These are phyloP conservation scores for Fraxinus excelsior DNA, from an alignment of 257 asterid genomes.

Conservation along the genomic window DNA sequence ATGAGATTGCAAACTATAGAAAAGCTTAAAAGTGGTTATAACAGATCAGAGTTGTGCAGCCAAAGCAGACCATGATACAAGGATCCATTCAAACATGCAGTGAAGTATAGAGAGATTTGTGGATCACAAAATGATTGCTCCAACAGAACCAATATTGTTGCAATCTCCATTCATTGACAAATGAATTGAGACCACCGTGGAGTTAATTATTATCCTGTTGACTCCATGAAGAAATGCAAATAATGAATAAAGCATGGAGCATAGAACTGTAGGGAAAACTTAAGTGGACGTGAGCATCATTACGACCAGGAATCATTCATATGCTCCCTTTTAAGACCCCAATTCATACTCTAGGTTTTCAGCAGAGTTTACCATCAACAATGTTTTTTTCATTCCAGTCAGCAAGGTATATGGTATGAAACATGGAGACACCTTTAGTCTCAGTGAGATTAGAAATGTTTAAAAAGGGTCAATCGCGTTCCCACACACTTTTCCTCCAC, in stretches of 20 bases:
- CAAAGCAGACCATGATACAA: conserved; percentile 8
- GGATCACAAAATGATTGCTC: conserved; percentile 12
- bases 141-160: conserved; percentile 10
- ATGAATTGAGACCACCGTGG: not conserved
- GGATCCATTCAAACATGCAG: conserved; percentile 4
- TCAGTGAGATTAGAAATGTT: not conserved
- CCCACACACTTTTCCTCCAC: not conserved
- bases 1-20: conserved; percentile 11
- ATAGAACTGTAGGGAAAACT: conserved; percentile 4
- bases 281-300: not conserved
- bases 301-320: not conserved
- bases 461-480: not conserved
- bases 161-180: not conserved
- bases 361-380: not conserved
- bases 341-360: conserved; percentile 4
- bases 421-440: not conserved
- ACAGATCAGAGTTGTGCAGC: conserved; percentile 6
- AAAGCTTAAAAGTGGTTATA: conserved; percentile 16
- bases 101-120: conserved; percentile 5
- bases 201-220: not conserved
- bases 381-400: not conserved
- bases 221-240: not conserved
- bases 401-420: not conserved
- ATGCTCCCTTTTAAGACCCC: conserved; percentile 6
- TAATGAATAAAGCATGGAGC: conserved; percentile 3